These are phyloP conservation scores for Claviceps pusilla DNA, from an alignment of 2,329 filamentous ascomycete genomes.

Conservation along the genomic window DNA sequence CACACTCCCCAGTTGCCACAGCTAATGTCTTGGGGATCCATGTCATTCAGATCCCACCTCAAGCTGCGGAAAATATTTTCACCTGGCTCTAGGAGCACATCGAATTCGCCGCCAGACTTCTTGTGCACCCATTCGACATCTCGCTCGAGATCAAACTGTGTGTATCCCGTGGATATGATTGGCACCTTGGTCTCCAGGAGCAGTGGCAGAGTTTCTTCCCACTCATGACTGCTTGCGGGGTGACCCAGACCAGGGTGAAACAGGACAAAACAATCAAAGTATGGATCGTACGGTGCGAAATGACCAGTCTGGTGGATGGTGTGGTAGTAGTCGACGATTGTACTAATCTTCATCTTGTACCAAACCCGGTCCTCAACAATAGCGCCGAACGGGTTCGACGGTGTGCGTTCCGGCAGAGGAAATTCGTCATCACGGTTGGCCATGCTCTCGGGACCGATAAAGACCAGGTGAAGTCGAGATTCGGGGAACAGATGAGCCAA, in stretches of 20 bases:
- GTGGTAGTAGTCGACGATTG: conserved; percentile 96
- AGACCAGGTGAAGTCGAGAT: conserved; percentile 76
- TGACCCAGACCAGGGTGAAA: conserved; percentile 96
- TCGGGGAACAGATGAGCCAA: conserved; percentile 90
- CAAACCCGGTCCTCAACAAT: conserved; percentile 83
- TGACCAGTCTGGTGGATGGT: conserved; percentile 81
- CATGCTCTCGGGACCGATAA: conserved; percentile 95
- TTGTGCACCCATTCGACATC: conserved; percentile 83
- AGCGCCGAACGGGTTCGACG: conserved; percentile 82
- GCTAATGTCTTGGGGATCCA: conserved; percentile 84
- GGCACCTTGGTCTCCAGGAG: conserved; percentile 91
- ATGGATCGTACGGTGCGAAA: conserved; percentile 91
- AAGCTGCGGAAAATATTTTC: conserved; percentile 90
- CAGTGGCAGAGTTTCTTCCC: conserved; percentile 77
- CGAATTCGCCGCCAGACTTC: conserved; percentile 77
- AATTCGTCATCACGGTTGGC: conserved; percentile 84
- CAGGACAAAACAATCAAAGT: conserved; percentile 93
- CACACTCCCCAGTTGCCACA: conserved; percentile 96
- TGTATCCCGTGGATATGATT: conserved; percentile 89
- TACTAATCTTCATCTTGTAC: conserved; percentile 87
- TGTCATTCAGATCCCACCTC: conserved; percentile 91
- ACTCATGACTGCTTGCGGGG: conserved; percentile 83
- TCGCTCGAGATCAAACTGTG: conserved; percentile 83
- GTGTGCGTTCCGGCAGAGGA: conserved; percentile 71
- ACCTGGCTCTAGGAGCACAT: conserved; percentile 77